Percentiles rank a stretch among this genome's conserved stretches.
Evolutionary conservation across 768 basidiomycete species (phyloP).

Genomic region (Trametes coccinea): DNA sequence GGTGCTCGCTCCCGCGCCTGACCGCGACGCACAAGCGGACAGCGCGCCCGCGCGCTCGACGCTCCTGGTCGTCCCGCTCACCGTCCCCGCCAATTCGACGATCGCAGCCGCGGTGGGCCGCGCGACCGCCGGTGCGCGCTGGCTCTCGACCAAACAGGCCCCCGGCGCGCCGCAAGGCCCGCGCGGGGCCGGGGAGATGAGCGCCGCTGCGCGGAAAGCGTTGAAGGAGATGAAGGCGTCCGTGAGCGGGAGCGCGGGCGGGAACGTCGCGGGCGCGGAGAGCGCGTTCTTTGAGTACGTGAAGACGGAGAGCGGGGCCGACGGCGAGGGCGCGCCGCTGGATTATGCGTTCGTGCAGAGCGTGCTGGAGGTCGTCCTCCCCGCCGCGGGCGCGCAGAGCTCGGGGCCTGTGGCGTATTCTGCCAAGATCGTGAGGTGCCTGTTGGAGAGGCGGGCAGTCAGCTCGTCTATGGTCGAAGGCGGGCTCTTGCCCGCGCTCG

Average conservation of each 20-base stretch:
- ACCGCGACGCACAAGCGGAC: constrained; percentile 9
- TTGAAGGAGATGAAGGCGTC: constrained; percentile 45
- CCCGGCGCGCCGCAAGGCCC: constrained; percentile 5
- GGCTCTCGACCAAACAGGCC: constrained; percentile 39
- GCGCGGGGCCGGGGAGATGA: constrained; percentile 16
- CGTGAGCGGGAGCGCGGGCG: constrained; percentile 40
- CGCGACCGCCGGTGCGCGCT: constrained; percentile 43
- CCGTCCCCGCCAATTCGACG: constrained; percentile 53
- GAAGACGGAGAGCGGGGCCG: constrained; percentile 29
- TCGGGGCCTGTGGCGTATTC: constrained; percentile 43
- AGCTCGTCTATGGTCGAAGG: constrained; percentile 62
- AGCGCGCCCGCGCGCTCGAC: constrained; percentile 40
- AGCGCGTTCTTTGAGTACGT: constrained; percentile 65
- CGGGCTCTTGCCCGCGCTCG: constrained; percentile 55
- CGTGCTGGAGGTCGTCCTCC: constrained; percentile 52
- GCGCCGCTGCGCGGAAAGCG: constrained; percentile 34
- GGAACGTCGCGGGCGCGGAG: constrained; percentile 43
- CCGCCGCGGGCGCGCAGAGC: constrained; percentile 32
- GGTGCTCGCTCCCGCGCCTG: constrained; percentile 20
- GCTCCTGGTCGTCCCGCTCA: constrained; percentile 60
- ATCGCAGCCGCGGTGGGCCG: constrained; percentile 66
- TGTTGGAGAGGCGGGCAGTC: constrained; percentile 59
- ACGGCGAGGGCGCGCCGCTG: constrained; percentile 9
- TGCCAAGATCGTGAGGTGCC: constrained; percentile 52
- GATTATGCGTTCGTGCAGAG: constrained; percentile 61